These are phyloP conservation scores for Exophiala xenobiotica DNA, from an alignment of 2,329 filamentous ascomycete genomes.

Conservation along the genomic window DNA sequence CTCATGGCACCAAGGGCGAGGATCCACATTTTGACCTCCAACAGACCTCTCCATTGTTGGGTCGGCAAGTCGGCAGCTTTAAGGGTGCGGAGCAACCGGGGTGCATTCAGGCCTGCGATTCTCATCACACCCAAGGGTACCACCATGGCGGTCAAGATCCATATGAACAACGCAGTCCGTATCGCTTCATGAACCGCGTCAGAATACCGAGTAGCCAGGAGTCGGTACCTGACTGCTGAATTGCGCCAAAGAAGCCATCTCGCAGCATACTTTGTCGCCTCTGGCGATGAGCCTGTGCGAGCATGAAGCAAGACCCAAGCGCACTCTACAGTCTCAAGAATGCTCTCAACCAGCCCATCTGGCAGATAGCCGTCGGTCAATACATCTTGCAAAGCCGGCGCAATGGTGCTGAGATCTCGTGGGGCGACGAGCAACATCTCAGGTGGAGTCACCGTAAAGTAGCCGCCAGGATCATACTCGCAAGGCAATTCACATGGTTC, in stretches of 20 bases:
- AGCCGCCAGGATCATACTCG: slow-evolving; percentile 26
- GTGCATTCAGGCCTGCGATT: slow-evolving; percentile 23
- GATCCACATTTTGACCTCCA: slow-evolving; percentile 25
- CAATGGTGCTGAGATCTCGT: slow-evolving; percentile 19
- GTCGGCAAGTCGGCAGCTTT: slow-evolving; percentile 6
- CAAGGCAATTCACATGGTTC: slow-evolving; percentile 27
- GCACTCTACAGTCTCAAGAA: slow-evolving; percentile 23
- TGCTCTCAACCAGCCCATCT: slow-evolving; percentile 17
- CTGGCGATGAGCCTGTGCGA: slow-evolving; percentile 8
- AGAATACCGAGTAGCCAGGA: slow-evolving; percentile 16
- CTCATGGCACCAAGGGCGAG: slow-evolving; percentile 25
- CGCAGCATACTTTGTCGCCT: slow-evolving; percentile 23
- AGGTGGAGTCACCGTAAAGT: slow-evolving; percentile 21
- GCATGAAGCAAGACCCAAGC: slow-evolving; percentile 23
- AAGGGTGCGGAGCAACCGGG: slow-evolving; percentile 18
- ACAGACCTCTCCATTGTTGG: slow-evolving; percentile 13
- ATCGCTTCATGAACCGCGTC: slow-evolving; percentile 21
- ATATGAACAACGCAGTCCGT: slow-evolving; percentile 21
- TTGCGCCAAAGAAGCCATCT: slow-evolving; percentile 28
- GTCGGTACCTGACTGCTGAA: slow-evolving; percentile 21
- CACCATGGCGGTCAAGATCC: slow-evolving; percentile 26
- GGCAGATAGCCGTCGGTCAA: slow-evolving; percentile 13
- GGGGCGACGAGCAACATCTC: slow-evolving; percentile 17
- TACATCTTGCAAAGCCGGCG: slow-evolving; percentile 13
- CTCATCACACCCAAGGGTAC: slow-evolving; percentile 21